Conservation (phyloP, 768 basidiomycete species). For the Tylopilus intermedius region DNA sequence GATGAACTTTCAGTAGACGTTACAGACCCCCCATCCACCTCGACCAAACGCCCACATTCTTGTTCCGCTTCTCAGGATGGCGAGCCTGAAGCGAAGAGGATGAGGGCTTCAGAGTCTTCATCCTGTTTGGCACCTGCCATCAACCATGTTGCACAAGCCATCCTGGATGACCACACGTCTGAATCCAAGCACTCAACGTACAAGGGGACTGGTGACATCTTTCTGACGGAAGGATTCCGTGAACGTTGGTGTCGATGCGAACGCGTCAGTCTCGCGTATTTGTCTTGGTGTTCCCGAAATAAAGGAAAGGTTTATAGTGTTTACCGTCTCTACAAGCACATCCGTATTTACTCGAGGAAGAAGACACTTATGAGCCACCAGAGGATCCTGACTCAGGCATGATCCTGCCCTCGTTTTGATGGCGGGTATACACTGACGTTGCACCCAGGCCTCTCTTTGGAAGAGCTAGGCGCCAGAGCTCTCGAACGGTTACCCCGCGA, state of each 20-base stretch:
- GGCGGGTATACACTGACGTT: neutral
- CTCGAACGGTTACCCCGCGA: conserved; percentile 71
- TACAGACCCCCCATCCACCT: conserved; percentile 17
- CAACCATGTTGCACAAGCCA: conserved; percentile 41
- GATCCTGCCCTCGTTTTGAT: neutral
- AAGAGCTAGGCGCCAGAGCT: conserved; percentile 80
- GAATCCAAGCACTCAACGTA: conserved; percentile 16
- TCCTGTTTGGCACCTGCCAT: conserved; percentile 55
- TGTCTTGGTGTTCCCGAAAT: neutral
- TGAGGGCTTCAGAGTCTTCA: conserved; percentile 34
- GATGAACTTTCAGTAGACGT: conserved; percentile 23
- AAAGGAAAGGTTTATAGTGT: conserved; percentile 44
- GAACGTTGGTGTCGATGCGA: conserved; percentile 76
- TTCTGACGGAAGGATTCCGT: conserved; percentile 69
- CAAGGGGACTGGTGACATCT: conserved; percentile 66
- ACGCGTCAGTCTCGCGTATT: conserved; percentile 36
- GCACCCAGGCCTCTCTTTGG: conserved; percentile 61
- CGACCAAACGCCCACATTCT: conserved; percentile 44
- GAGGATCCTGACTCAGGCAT: conserved; percentile 83
- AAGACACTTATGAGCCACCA: conserved; percentile 81
- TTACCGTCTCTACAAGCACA: conserved; percentile 46
- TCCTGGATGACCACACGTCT: conserved; percentile 31
- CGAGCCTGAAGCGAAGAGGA: conserved; percentile 39
- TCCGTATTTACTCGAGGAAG: conserved; percentile 66
- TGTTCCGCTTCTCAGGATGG: conserved; percentile 23